These are phyloP conservation scores for Calvatia gigantea DNA, from an alignment of 768 basidiomycete genomes.

Conservation along the genomic window DNA sequence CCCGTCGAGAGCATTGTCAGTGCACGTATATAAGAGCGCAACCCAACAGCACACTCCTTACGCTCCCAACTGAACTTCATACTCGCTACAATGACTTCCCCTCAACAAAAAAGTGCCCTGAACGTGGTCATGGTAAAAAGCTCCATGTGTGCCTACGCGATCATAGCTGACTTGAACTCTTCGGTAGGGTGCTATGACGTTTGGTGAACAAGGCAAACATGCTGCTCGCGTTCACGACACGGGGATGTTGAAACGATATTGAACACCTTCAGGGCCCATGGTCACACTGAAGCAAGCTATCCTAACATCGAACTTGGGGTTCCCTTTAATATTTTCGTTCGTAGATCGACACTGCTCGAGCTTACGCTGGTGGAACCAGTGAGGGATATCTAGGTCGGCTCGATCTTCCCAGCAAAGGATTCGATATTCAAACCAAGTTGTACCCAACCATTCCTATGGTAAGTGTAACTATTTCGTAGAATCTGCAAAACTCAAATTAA, in stretches of 20 bases:
- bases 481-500: too few species aligned
- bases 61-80: too few species aligned
- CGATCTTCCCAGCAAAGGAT: slow-evolving; percentile 44
- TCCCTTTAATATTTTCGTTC: background rate
- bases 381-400: slow-evolving; percentile 53
- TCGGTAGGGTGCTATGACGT: slow-evolving; percentile 50
- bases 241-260: slow-evolving; percentile 49
- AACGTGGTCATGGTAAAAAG: slow-evolving; percentile 51
- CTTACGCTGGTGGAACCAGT: slow-evolving; percentile 51
- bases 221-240: slow-evolving; percentile 45
- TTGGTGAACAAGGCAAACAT: slow-evolving; percentile 45
- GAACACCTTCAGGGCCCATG: slow-evolving; percentile 50
- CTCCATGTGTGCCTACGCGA: background rate
- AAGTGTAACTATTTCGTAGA: background rate
- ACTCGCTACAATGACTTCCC: slow-evolving; percentile 25
- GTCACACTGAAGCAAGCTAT: slow-evolving; percentile 49
- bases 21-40: too few species aligned
- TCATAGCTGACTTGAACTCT: background rate
- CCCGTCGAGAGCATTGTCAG: too few species aligned
- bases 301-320: slow-evolving; percentile 13
- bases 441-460: slow-evolving; percentile 30
- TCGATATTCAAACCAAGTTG: slow-evolving; percentile 60
- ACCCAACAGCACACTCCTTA: too few species aligned
- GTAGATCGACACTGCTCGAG: slow-evolving; percentile 45
- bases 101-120: slow-evolving; percentile 35